Percentiles rank a stretch among this genome's conserved stretches.
Conservation (phyloP, 2,329 filamentous ascomycete genomes). For the Parastagonospora avenae region DNA sequence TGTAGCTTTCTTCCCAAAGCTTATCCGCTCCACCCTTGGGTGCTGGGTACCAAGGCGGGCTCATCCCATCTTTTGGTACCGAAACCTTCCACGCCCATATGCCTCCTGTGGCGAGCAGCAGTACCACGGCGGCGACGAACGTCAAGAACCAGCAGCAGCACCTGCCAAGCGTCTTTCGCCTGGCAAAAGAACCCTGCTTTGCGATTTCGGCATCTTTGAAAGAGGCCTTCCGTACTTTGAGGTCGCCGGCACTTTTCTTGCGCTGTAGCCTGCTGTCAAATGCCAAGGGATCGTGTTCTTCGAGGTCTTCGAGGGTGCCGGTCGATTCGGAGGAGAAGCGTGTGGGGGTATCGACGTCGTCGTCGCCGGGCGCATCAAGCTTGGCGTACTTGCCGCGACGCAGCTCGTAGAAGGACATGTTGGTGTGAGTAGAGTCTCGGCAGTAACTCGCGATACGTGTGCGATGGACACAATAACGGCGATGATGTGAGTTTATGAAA, state of each 20-base stretch:
- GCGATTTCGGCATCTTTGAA: constrained; percentile 38
- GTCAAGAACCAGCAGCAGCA: constrained; percentile 52
- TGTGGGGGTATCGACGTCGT: constrained; percentile 37
- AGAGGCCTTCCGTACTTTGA: constrained; percentile 40
- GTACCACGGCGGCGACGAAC: constrained; percentile 48
- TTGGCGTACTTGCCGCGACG: constrained; percentile 46
- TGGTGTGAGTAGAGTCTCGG: not conserved
- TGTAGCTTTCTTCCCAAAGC: constrained; percentile 77
- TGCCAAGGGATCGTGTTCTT: constrained; percentile 55
- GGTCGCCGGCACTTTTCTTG: constrained; percentile 45
- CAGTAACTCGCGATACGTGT: not conserved
- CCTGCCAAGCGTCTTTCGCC: constrained; percentile 37
- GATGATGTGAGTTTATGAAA: constrained; percentile 1
- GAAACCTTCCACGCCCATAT: constrained; percentile 53
- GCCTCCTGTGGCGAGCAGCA: constrained; percentile 52
- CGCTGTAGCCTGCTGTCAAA: constrained; percentile 49
- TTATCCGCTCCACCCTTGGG: constrained; percentile 74
- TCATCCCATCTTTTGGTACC: constrained; percentile 49
- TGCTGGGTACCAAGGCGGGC: constrained; percentile 66
- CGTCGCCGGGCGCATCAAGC: constrained; percentile 42
- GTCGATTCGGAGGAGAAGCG: constrained; percentile 46
- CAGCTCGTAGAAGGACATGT: constrained; percentile 40
- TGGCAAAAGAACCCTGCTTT: constrained; percentile 8
- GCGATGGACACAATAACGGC: not conserved
- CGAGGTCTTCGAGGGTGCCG: constrained; percentile 47